These are phyloP conservation scores for Chenopodium formosanum DNA, from an alignment of 148 eudicot species.

Conservation along the genomic window DNA sequence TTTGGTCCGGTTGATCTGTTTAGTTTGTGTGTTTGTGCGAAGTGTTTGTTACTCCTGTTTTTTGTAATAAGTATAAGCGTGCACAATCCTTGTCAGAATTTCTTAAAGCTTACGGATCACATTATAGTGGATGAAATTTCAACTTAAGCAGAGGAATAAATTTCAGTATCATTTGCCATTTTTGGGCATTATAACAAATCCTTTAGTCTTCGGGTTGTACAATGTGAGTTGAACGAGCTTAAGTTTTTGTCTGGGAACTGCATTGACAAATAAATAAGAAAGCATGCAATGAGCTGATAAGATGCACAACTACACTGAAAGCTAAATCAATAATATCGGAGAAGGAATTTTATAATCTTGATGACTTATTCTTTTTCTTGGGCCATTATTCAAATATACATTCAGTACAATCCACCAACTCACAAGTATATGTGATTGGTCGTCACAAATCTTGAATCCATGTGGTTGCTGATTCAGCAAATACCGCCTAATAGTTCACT, in stretches of 20 bases:
- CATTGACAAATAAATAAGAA: neutral
- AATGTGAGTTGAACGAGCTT: too few species aligned
- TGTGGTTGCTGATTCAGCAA: neutral
- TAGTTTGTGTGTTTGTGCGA: neutral
- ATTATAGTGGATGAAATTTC: too few species aligned
- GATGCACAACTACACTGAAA: neutral
- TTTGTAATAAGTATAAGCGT: neutral
- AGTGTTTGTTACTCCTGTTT: neutral
- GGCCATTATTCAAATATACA: constrained; percentile 3
- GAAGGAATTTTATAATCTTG: neutral
- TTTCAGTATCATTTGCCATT: neutral
- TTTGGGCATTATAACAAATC: too few species aligned
- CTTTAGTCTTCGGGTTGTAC: too few species aligned
- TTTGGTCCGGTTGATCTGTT: neutral
- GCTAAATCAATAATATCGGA: neutral
- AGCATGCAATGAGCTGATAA: neutral
- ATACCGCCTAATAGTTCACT: neutral
- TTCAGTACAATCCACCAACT: neutral
- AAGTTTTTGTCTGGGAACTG: too few species aligned
- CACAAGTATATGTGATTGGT: neutral
- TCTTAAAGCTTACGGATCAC: neutral
- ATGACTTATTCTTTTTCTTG: neutral
- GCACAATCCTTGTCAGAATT: neutral
- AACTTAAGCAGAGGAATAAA: too few species aligned
- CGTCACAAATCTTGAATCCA: neutral